Conservation (phyloP, 768 basidiomycete genomes). For the Mycena maculata region DNA sequence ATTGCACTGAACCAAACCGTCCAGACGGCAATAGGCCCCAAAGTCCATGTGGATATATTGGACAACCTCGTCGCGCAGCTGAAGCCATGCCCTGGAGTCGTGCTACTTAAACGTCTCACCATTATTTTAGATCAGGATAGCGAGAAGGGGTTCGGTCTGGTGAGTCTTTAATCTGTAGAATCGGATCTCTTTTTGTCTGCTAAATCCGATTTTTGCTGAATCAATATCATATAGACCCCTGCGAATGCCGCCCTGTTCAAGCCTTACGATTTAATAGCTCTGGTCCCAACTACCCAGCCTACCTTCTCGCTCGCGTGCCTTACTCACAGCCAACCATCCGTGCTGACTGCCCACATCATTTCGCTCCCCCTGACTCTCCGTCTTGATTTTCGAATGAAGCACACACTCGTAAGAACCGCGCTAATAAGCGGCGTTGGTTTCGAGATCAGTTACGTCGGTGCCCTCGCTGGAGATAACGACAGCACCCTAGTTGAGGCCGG, state of each 20-base stretch:
- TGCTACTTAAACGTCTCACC: conserved; percentile 82
- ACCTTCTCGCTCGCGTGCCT: conserved; percentile 86
- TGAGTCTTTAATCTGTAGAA: too few species aligned
- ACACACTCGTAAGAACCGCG: conserved; percentile 84
- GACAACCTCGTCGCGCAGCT: conserved; percentile 69
- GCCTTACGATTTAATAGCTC: conserved; percentile 81
- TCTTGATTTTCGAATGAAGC: conserved; percentile 84
- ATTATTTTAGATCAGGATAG: conserved; percentile 86
- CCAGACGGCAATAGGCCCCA: conserved; percentile 77
- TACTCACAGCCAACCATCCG: conserved; percentile 80
- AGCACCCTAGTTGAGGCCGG: conserved; percentile 56
- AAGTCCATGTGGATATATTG: conserved; percentile 74
- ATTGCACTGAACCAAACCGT: conserved; percentile 82
- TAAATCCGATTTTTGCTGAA: not conserved
- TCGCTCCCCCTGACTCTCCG: conserved; percentile 81
- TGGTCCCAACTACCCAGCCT: conserved; percentile 76
- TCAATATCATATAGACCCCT: conserved; percentile 70
- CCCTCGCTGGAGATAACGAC: conserved; percentile 73
- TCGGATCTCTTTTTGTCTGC: too few species aligned
- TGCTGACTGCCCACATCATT: conserved; percentile 84
- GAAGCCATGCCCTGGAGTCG: conserved; percentile 66
- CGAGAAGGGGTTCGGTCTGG: conserved; percentile 87
- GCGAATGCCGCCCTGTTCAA: conserved; percentile 71
- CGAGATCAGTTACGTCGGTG: conserved; percentile 83
- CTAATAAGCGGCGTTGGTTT: conserved; percentile 86